Conservation (phyloP, 805 yeast genomes). For the Nakazawaea anatomiae region DNA sequence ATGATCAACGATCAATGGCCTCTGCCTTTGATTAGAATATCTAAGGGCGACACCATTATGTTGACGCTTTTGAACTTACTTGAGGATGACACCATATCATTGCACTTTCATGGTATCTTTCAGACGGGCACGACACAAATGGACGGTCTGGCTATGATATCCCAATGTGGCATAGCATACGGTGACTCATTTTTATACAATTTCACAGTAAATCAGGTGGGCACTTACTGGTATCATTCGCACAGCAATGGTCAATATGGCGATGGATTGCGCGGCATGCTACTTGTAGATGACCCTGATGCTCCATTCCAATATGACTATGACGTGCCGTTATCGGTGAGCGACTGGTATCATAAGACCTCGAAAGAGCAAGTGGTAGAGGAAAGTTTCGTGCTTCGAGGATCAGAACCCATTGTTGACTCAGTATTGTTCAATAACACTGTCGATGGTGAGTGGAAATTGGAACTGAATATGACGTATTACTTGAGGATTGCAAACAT, state of each 20-base stretch:
- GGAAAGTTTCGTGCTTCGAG: constrained; percentile 32
- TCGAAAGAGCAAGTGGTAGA: constrained; percentile 28
- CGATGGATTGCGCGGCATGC: constrained; percentile 38
- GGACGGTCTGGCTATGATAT: constrained; percentile 42
- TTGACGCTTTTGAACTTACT: constrained; percentile 27
- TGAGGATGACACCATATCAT: constrained; percentile 29
- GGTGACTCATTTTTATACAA: constrained; percentile 31
- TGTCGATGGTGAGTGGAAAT: constrained; percentile 33
- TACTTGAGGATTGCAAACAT: constrained; percentile 43
- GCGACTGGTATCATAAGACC: constrained; percentile 43
- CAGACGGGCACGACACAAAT: constrained; percentile 28
- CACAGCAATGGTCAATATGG: constrained; percentile 39
- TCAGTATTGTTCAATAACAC: constrained; percentile 42
- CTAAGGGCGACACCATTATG: constrained; percentile 32
- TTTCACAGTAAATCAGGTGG: constrained; percentile 32
- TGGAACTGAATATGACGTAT: constrained; percentile 39
- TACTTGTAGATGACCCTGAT: constrained; percentile 31
- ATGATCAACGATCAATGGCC: constrained; percentile 52
- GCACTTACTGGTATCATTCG: constrained; percentile 40
- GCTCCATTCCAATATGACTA: constrained; percentile 35
- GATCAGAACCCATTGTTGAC: constrained; percentile 45
- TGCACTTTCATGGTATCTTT: constrained; percentile 42
- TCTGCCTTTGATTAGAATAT: constrained; percentile 32
- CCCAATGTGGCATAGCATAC: constrained; percentile 41
- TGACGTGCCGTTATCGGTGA: constrained; percentile 33